Percentiles rank a stretch among this genome's conserved stretches.
phyloP scores from a whole-genome alignment of 805 yeast genomes.

The Wilhelminamyces savonicus region DNA sequence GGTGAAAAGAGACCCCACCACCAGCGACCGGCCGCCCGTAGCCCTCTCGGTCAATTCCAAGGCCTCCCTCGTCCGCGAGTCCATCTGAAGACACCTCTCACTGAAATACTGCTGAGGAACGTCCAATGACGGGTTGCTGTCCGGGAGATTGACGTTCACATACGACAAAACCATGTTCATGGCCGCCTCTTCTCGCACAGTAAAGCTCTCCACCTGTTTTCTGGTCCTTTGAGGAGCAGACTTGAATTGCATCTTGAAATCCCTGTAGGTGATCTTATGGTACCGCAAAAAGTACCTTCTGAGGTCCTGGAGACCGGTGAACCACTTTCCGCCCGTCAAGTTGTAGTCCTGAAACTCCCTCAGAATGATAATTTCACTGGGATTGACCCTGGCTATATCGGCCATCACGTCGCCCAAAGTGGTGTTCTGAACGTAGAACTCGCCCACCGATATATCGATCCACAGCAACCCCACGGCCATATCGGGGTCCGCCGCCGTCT shows the following conservation, averaged over 20 bases:
- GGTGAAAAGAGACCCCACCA: constrained; percentile 66
- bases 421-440: constrained; percentile 62
- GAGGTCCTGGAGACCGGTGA: constrained; percentile 51
- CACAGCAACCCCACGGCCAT: constrained; percentile 68
- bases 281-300: constrained; percentile 55
- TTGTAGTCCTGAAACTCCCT: constrained; percentile 35
- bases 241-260: constrained; percentile 26
- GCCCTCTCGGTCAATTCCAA: constrained; percentile 61
- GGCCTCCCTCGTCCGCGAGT: constrained; percentile 70
- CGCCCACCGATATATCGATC: constrained; percentile 86
- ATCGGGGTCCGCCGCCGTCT: constrained; percentile 32
- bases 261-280: constrained; percentile 29
- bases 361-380: constrained; percentile 69
- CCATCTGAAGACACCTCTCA: constrained; percentile 62
- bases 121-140: constrained; percentile 53
- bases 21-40: constrained; percentile 39
- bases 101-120: constrained; percentile 57
- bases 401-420: constrained; percentile 55
- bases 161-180: constrained; percentile 57
- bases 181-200: constrained; percentile 51
- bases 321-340: constrained; percentile 45
- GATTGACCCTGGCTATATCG: constrained; percentile 70
- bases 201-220: constrained; percentile 27
- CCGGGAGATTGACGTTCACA: constrained; percentile 68
- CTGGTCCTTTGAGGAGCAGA: constrained; percentile 30